Percentiles rank a stretch among this genome's conserved stretches.
These are phyloP conservation scores for Brassica hybrid DNA, from an alignment of 441 rosid genomes.

Conservation along the genomic window DNA sequence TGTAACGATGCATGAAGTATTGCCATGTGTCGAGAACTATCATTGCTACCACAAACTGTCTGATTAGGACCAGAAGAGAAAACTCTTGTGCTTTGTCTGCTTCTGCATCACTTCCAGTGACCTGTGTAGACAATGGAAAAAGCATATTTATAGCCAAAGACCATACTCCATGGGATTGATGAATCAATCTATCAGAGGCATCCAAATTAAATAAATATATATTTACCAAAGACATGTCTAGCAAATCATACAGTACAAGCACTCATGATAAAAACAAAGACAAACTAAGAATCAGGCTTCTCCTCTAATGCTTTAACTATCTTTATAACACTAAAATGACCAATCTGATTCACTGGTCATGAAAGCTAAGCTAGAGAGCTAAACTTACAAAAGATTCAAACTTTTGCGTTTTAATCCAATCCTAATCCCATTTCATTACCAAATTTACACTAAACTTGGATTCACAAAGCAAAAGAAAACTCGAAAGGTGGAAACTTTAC, in stretches of 20 bases:
- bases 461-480: not conserved
- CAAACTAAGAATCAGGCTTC: not conserved
- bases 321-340: not conserved
- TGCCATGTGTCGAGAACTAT: slow-evolving; percentile 81
- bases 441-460: not conserved
- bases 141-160: not conserved
- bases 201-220: not conserved
- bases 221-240: not conserved
- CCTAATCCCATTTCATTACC: no score
- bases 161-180: not conserved
- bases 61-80: slow-evolving; percentile 51
- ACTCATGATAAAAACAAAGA: not conserved
- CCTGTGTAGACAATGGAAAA: slow-evolving; percentile 43
- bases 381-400: no score
- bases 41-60: slow-evolving; percentile 74
- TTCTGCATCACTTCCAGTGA: slow-evolving; percentile 56
- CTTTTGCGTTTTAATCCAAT: no score
- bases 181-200: not conserved
- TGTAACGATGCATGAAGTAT: slow-evolving; percentile 81
- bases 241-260: not conserved
- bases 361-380: no score
- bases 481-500: slow-evolving; percentile 41
- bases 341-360: no score
- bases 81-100: slow-evolving; percentile 38
- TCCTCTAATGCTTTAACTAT: not conserved